Percentiles rank a stretch among this genome's conserved stretches.
These are phyloP conservation scores for Alternaria incomplexa DNA, from an alignment of 2,329 filamentous ascomycete genomes.

Conservation along the genomic window DNA sequence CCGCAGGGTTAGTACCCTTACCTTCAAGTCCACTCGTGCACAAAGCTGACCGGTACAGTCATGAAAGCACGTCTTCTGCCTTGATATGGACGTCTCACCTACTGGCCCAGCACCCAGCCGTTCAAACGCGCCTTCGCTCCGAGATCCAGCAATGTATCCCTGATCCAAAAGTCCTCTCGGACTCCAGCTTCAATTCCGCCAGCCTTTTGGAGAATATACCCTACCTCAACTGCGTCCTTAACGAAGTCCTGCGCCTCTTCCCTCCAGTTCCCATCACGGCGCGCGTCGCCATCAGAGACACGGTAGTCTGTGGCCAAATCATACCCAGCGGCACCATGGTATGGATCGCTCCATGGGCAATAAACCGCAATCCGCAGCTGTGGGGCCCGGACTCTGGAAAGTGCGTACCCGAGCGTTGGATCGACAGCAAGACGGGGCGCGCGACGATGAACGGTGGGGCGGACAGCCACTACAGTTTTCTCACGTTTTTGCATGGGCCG, in stretches of 20 bases:
- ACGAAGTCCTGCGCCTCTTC: conserved; percentile 50
- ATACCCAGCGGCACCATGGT: conserved; percentile 50
- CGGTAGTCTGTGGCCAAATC: conserved; percentile 39
- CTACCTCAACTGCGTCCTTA: conserved; percentile 55
- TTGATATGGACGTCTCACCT: conserved; percentile 78
- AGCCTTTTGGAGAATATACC: conserved; percentile 52
- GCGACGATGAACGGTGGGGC: conserved; percentile 50
- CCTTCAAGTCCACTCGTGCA: neutral
- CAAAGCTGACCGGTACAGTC: conserved; percentile 44
- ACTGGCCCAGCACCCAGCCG: conserved; percentile 68
- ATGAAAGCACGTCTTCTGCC: conserved; percentile 78
- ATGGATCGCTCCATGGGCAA: conserved; percentile 50
- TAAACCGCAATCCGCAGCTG: conserved; percentile 50
- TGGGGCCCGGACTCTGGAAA: conserved; percentile 52
- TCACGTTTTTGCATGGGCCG: conserved; percentile 54
- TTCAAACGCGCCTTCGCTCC: conserved; percentile 70
- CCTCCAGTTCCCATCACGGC: conserved; percentile 47
- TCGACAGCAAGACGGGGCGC: conserved; percentile 45
- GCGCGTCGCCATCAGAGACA: conserved; percentile 42
- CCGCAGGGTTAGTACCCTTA: conserved; percentile 55
- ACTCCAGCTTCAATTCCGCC: conserved; percentile 36
- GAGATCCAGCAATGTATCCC: conserved; percentile 71
- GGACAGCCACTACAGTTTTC: conserved; percentile 48
- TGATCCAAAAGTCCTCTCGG: conserved; percentile 31
- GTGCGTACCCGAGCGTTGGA: conserved; percentile 55